phyloP scores from a whole-genome alignment of 2,329 filamentous ascomycete species.

The Paecilomyces sp. region DNA sequence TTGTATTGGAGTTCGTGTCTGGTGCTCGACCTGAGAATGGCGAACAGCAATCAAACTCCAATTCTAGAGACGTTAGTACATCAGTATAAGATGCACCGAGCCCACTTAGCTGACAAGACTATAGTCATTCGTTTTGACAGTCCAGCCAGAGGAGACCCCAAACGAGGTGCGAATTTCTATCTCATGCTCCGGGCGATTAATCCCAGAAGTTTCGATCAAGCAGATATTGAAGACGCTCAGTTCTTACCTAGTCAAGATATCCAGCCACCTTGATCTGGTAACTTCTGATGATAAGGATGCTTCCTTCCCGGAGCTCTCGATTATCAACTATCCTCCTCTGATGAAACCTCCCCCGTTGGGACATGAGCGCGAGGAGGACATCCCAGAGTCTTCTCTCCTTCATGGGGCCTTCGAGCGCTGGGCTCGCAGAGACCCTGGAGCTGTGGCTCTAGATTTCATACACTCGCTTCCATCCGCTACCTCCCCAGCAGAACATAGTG shows the following conservation, averaged over 20 bases:
- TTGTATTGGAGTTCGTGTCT: slow-evolving; percentile 12
- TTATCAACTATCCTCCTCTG: slow-evolving; percentile 19
- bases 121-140: slow-evolving; percentile 11
- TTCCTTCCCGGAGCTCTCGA: slow-evolving; percentile 10
- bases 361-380: slow-evolving; percentile 1
- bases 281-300: background rate
- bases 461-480: slow-evolving; percentile 13
- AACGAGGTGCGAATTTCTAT: slow-evolving; percentile 9
- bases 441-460: slow-evolving; percentile 20
- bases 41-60: slow-evolving; percentile 1
- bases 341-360: slow-evolving; percentile 13
- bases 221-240: slow-evolving; percentile 14
- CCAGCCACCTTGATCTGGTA: background rate
- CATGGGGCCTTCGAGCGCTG: slow-evolving; percentile 20
- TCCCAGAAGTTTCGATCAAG: slow-evolving; percentile 11
- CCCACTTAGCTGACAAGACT: slow-evolving; percentile 2
- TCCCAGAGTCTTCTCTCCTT: slow-evolving; percentile 11
- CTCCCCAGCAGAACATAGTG: slow-evolving; percentile 12
- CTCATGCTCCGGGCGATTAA: slow-evolving; percentile 10
- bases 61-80: slow-evolving; percentile 8
- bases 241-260: slow-evolving; percentile 6
- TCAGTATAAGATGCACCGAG: background rate
- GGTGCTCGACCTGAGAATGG: slow-evolving; percentile 10
- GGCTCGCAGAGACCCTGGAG: slow-evolving; percentile 13
- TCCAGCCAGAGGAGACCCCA: slow-evolving; percentile 2